Evolutionary conservation across 2,329 filamentous ascomycete genomes (phyloP).

Genomic region (Ophiostoma fasciatum): DNA sequence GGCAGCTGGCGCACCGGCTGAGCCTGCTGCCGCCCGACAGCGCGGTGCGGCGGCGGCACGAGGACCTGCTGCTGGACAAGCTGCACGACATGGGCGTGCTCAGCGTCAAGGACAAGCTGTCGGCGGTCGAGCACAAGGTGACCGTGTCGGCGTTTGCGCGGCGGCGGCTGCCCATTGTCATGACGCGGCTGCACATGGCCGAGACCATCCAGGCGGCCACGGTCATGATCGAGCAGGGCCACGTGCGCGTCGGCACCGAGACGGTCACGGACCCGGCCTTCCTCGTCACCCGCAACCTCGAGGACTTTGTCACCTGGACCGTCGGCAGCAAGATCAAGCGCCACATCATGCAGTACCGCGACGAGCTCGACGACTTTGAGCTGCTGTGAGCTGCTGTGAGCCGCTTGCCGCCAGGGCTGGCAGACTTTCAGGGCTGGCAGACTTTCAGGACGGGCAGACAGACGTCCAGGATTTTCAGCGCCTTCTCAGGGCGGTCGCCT

Average conservation of each 20-base stretch:
- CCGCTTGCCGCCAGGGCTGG: too few relatives aligned
- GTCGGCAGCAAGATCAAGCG: constrained; percentile 95
- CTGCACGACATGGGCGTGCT: constrained; percentile 86
- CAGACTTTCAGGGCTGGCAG: too few relatives aligned
- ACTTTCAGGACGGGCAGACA: too few relatives aligned
- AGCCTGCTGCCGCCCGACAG: constrained; percentile 69
- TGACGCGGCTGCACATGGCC: constrained; percentile 81
- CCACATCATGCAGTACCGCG: constrained; percentile 86
- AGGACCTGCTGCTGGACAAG: constrained; percentile 78
- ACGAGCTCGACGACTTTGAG: constrained; percentile 94
- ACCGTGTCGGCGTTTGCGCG: constrained; percentile 84
- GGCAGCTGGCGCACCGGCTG: constrained; percentile 79
- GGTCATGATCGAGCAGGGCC: constrained; percentile 85
- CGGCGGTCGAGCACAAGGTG: constrained; percentile 72
- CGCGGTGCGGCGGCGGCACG: constrained; percentile 65
- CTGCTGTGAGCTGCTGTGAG: constrained; percentile 58
- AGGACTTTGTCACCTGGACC: constrained; percentile 95
- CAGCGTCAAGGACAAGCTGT: constrained; percentile 59
- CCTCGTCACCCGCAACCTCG: constrained; percentile 74
- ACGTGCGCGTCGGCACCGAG: constrained; percentile 82
- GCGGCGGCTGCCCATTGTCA: constrained; percentile 69
- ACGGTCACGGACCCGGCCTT: constrained; percentile 83
- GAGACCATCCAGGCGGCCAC: constrained; percentile 75
- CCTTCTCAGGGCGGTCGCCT: too few relatives aligned
- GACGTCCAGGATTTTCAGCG: too few relatives aligned